Base-by-base conservation (phyloP, 805 yeast genomes). In the Teunomyces cretensis region DNA sequence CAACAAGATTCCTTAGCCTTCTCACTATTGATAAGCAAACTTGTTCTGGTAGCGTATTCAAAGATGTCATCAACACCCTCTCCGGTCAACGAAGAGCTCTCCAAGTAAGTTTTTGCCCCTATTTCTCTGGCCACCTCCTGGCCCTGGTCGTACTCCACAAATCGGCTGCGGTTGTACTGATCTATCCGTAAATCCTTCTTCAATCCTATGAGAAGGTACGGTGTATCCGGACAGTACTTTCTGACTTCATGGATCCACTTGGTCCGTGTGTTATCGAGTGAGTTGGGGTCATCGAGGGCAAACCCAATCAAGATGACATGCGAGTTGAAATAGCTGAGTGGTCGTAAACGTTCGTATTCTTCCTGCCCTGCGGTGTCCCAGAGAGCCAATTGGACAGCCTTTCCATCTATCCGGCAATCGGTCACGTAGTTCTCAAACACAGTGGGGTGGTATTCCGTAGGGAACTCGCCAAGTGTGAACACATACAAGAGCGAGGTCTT, bases 361-460 rank as follows among this genome's bases (percentile, higher is more conserved):
- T 90, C 97, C 67, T 90, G 97, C 2, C 97, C 97, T 2, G 97
- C 97, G 1, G 97, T 90, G 62, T 90, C 97, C 97, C 97, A 90
- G 19, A 90, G 68, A 1, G 96, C 91, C 45, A 90, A 67, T 51
- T 89, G 85, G 3, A 90, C 96, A 12, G 94, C 86, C 54, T 89
- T 90, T 3, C 97, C 97, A 59, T 90, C 97, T 14, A 91, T 95
- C 46, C 96, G 73, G 64, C 97, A 90, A 57, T 89, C 96, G 1
- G 96, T 89, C 12, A 90, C 96, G 62, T 91, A 89, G 64, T 91
- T 90, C 56, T 90, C 97, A 63, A 91, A 90, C 5, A 90, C 96
- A 0, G 97, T 90, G 2, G 97, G 97, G 54, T 88, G 95, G 63
- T 89, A 85, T 58, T 86, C 96, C 35, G 91, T 83, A 0, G 97